A percentile compares a stretch with the other conserved stretches of the same genome.
Evolutionary conservation across 1,284 basidiomycete species (phyloP).

Genomic region (Ganoderma meredithae): DNA sequence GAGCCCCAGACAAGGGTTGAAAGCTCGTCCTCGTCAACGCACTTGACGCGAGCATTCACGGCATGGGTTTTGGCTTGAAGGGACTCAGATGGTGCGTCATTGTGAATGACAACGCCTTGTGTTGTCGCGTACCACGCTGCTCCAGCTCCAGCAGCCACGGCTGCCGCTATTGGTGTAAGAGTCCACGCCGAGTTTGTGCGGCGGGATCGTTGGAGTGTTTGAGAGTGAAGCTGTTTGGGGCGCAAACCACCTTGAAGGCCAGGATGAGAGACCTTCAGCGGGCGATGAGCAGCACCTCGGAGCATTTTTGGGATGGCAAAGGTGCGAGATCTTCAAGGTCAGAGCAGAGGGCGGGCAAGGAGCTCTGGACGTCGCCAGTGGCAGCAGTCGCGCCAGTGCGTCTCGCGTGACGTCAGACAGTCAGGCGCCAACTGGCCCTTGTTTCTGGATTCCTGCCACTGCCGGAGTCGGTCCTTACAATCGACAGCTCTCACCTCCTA

Average conservation of each 20-base stretch:
- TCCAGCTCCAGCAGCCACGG: constrained; percentile 31
- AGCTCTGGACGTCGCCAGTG: too few species aligned
- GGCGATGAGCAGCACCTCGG: constrained; percentile 23
- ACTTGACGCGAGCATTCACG: constrained; percentile 7
- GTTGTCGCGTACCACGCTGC: constrained; percentile 32
- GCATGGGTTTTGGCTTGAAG: constrained; percentile 7
- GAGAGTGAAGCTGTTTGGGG: constrained; percentile 25
- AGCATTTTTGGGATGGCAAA: constrained; percentile 16
- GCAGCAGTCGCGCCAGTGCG: neutral
- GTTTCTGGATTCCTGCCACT: too few species aligned
- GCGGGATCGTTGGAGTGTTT: constrained; percentile 6
- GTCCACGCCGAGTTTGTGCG: constrained; percentile 4
- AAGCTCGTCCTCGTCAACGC: constrained; percentile 37
- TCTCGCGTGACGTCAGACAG: too few species aligned
- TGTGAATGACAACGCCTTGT: constrained; percentile 34
- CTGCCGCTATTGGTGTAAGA: constrained; percentile 31
- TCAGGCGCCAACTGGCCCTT: too few species aligned
- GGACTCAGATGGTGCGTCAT: constrained; percentile 35
- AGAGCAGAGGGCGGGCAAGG: neutral
- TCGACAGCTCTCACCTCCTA: too few species aligned
- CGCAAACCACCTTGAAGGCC: constrained; percentile 9
- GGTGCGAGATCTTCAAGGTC: neutral
- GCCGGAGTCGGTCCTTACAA: too few species aligned
- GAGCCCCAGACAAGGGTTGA: constrained; percentile 63
- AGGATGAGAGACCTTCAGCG: constrained; percentile 6